Evolutionary conservation across 208 protist genomes (phyloP), one percentile per base, ranked within the genome.

Genomic region (Acanthamoeba culbertsoni): DNA sequence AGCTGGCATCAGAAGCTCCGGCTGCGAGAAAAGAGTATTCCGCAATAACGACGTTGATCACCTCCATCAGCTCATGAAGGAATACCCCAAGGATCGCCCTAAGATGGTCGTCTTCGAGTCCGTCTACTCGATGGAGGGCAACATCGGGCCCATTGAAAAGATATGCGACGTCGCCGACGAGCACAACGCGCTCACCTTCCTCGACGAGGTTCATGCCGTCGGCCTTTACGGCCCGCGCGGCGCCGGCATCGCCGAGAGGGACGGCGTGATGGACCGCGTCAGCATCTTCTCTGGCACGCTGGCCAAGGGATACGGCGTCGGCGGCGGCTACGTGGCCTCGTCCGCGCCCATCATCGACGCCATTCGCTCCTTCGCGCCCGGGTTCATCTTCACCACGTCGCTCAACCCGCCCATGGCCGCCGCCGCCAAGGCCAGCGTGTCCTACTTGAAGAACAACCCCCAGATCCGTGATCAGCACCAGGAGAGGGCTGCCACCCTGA

Each of bases 171-270:
- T 93, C 33, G 98, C 98, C 71, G 98, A 99, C 88, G 97, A 99
- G 94, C 99, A 99, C 97, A 97, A 98, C 89, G 98, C 98, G 4
- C 94, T 99, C 33, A 98, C 99, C 2, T 99, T 99, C 95, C 95
- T 99, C 51, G 99, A 99, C 95, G 99, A 99, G 97, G 98, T 99
- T 8, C 99, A 99, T 95, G 99, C 99, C 42, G 99, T 99, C 88
- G 99, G 99, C 91, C 97, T 99, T 31, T 98, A 99, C 92, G 99
- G 99, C 71, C 79, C 92, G 33, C 96, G 95, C 35, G 99, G 99
- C 82, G 98, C 98, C 53, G 99, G 99, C 51, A 98, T 99, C 4
- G 98, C 97, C 93, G 98, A 99, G 95, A 93, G 97, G 95, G 96
- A 97, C 86, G 97, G 98, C 43, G 95, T 99, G 6, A 96, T 98